A percentile compares a stretch with the other conserved stretches of the same genome.
Evolutionary conservation across 176 grass and related monocot species (phyloP).

Genomic region (Lolium multiflorum): DNA sequence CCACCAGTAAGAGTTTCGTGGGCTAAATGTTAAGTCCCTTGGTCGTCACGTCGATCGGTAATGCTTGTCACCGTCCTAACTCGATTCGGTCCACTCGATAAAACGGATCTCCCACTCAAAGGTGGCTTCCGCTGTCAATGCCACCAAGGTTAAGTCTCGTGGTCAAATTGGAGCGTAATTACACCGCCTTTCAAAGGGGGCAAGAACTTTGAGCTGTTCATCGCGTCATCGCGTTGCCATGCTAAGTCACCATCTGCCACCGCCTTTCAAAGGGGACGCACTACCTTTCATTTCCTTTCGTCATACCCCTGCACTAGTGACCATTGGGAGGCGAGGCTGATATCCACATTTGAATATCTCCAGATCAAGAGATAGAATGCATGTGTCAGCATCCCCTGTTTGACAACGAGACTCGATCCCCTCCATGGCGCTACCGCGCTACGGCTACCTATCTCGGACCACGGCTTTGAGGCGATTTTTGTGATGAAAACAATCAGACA

Average conservation of each 20-base stretch:
- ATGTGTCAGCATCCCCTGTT: too few species aligned
- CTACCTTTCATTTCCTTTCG: not conserved
- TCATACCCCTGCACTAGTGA: not conserved
- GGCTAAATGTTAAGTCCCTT: constrained; percentile 26
- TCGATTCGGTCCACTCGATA: not conserved
- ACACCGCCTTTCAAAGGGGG: not conserved
- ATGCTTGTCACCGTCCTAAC: constrained; percentile 35
- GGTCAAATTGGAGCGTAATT: not conserved
- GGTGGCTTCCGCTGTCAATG: not conserved
- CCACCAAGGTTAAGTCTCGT: not conserved
- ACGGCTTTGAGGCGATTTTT: too few species aligned
- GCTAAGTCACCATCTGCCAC: constrained; percentile 25
- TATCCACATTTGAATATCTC: too few species aligned
- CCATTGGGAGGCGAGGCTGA: not conserved
- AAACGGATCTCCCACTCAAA: constrained; percentile 23
- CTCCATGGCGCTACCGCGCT: too few species aligned
- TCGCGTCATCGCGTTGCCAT: not conserved
- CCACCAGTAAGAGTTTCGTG: too few species aligned
- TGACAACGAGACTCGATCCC: too few species aligned
- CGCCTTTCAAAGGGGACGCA: not conserved
- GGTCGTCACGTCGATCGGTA: constrained; percentile 38
- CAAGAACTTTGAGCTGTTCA: not conserved
- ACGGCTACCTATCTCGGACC: too few species aligned
- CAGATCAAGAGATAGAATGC: too few species aligned
- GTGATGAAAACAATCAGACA: too few species aligned